A percentile compares a stretch with the other conserved stretches of the same genome.
Evolutionary conservation across 257 asterid species (phyloP).

Genomic region (Solanum bulbocastanum): DNA sequence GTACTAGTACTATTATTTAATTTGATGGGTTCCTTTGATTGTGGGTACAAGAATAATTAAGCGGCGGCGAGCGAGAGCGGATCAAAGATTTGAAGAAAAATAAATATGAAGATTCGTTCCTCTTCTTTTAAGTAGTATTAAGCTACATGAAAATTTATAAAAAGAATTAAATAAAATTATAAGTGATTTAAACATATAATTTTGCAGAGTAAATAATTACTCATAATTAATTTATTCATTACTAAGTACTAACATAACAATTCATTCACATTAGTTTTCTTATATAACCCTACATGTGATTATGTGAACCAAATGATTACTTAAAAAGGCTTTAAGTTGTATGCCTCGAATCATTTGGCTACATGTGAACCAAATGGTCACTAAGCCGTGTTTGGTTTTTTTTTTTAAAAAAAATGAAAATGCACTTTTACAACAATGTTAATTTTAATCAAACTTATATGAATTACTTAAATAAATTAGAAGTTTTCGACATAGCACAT

Average conservation of each 20-base stretch:
- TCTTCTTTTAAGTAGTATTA: neutral
- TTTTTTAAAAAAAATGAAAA: neutral
- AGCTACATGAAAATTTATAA: neutral
- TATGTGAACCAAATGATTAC: neutral
- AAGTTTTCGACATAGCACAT: neutral
- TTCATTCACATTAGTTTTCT: neutral
- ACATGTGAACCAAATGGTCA: neutral
- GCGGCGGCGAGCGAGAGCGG: too few relatives aligned
- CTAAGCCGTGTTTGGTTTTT: neutral
- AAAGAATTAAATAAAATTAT: too few relatives aligned
- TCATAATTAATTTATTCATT: neutral
- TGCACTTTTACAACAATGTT: neutral
- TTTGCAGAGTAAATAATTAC: too few relatives aligned
- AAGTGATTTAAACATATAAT: too few relatives aligned
- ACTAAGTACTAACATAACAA: neutral
- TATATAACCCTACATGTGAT: neutral
- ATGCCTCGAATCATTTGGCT: neutral
- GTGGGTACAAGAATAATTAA: neutral
- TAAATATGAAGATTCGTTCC: fast-evolving
- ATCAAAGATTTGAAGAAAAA: too few relatives aligned
- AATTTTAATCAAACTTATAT: neutral
- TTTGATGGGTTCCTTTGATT: neutral
- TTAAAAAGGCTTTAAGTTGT: neutral
- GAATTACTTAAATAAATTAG: neutral
- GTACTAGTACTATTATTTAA: neutral